Evolutionary conservation across 2,329 filamentous ascomycete species (phyloP).

Genomic region (Zarea fungicola): DNA sequence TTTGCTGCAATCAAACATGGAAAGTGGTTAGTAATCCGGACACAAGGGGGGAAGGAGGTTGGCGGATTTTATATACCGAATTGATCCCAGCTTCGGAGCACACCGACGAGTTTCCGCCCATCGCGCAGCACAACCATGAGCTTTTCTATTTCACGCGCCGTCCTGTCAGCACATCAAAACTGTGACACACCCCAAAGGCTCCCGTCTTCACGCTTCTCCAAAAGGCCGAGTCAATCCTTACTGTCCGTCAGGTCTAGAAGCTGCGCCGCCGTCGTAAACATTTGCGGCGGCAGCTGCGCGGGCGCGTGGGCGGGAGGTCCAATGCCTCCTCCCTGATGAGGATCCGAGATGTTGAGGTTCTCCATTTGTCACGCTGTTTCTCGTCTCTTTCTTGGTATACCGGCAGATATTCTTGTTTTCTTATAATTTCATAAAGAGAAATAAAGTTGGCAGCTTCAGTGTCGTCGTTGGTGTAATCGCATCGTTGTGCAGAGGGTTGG

Average conservation of each 20-base stretch:
- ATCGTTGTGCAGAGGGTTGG: background rate
- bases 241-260: slow-evolving; percentile 95
- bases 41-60: slow-evolving; percentile 9
- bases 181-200: background rate
- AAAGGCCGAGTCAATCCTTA: slow-evolving; percentile 57
- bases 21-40: slow-evolving; percentile 7
- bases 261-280: slow-evolving; percentile 97
- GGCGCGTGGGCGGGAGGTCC: slow-evolving; percentile 40
- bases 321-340: slow-evolving; percentile 33
- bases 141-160: slow-evolving; percentile 64
- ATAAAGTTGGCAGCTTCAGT: no score
- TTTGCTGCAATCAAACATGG: no score
- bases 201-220: background rate
- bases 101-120: slow-evolving; percentile 87
- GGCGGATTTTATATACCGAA: slow-evolving; percentile 84
- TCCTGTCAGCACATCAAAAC: slow-evolving; percentile 18
- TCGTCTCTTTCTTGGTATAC: slow-evolving; percentile 5
- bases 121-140: slow-evolving; percentile 87
- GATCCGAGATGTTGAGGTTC: slow-evolving; percentile 47
- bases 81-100: slow-evolving; percentile 94
- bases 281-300: slow-evolving; percentile 77
- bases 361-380: slow-evolving; percentile 51
- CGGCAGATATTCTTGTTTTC: no score
- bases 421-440: no score
- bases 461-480: slow-evolving; percentile 9